A percentile compares a stretch with the other conserved stretches of the same genome.
Evolutionary conservation across 2,329 filamentous ascomycete species (phyloP).

Genomic region (Claviceps monticola): DNA sequence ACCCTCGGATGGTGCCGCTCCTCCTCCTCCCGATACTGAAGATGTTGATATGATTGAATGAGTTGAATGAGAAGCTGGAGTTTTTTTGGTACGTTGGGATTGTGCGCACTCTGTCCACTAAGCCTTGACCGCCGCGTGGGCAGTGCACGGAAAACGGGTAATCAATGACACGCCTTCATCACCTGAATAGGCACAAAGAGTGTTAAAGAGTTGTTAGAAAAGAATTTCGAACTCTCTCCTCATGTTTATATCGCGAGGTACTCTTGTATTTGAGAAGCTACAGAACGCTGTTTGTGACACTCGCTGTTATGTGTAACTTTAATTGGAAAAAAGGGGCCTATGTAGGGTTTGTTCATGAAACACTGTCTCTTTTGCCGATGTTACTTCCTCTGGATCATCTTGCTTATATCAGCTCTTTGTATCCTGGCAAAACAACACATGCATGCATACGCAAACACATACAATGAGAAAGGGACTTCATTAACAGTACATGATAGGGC

Average conservation of each 20-base stretch:
- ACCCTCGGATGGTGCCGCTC: constrained; percentile 15
- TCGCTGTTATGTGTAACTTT: not conserved
- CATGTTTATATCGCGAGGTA: not conserved
- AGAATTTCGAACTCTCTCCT: not conserved
- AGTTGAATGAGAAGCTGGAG: constrained; percentile 32
- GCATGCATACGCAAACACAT: too few relatives aligned
- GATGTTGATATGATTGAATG: constrained; percentile 63
- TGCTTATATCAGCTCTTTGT: too few relatives aligned
- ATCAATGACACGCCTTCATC: not conserved
- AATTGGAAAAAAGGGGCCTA: not conserved
- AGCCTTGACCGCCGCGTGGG: not conserved
- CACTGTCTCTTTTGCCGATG: not conserved
- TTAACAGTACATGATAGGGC: constrained; percentile 8
- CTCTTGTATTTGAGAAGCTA: not conserved
- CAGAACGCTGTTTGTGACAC: not conserved
- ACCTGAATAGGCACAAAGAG: not conserved
- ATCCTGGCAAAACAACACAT: too few relatives aligned
- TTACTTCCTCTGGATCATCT: too few relatives aligned
- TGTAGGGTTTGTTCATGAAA: not conserved
- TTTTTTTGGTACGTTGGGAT: not conserved
- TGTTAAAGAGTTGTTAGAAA: not conserved
- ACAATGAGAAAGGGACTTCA: not conserved
- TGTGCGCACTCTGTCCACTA: not conserved
- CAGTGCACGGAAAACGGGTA: not conserved
- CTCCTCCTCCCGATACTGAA: constrained; percentile 25